phyloP scores from a whole-genome alignment of 169 alveolate genomes.

The Plasmodium inui region DNA sequence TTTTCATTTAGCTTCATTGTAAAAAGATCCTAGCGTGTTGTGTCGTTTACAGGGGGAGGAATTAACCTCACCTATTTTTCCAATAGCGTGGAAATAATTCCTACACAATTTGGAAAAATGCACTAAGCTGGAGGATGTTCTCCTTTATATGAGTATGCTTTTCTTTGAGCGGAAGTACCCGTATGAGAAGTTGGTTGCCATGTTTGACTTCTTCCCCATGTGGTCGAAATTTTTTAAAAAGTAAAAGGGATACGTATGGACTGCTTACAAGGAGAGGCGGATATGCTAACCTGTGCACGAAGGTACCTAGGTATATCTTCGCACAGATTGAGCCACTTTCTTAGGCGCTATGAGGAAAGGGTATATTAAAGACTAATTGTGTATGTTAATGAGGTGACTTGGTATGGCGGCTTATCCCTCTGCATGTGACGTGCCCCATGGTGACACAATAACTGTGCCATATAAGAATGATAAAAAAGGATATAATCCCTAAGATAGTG shows the following conservation, averaged over 20 bases:
- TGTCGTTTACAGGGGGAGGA: not conserved
- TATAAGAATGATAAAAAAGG: not conserved
- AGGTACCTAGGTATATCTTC: not conserved
- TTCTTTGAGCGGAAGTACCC: not conserved
- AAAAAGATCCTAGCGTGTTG: not conserved
- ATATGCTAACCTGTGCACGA: not conserved
- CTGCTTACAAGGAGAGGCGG: not conserved
- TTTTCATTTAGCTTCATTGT: not conserved
- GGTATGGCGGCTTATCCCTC: not conserved
- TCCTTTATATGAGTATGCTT: not conserved
- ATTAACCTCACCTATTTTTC: not conserved
- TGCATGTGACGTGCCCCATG: not conserved
- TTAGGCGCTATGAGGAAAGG: not conserved
- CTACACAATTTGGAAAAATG: not conserved
- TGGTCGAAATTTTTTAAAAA: not conserved
- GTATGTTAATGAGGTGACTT: not conserved
- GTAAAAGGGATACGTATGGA: not conserved
- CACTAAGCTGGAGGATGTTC: not conserved
- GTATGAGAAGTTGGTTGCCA: not conserved
- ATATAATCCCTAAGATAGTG: not conserved
- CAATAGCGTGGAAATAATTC: not conserved
- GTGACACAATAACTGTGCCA: not conserved
- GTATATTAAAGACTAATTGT: not conserved
- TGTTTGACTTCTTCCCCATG: not conserved
- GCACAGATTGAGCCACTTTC: not conserved